Evolutionary conservation across 208 protist genomes (phyloP).

Genomic region (Leishmania major): DNA sequence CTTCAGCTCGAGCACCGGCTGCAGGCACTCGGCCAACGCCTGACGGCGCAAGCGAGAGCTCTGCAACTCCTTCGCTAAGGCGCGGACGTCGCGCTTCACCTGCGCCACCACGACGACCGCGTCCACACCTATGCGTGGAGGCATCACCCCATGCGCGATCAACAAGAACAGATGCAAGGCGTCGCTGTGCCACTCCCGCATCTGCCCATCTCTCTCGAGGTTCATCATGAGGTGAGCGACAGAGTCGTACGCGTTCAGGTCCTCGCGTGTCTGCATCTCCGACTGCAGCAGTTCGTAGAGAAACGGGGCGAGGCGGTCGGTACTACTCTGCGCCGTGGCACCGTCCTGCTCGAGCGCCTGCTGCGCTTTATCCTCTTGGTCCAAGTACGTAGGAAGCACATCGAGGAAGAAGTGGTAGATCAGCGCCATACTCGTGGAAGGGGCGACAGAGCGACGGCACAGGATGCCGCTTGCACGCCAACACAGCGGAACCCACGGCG

Average conservation of each 20-base stretch:
- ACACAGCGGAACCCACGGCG: conserved; percentile 43
- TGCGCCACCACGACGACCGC: conserved; percentile 63
- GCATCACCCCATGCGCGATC: conserved; percentile 53
- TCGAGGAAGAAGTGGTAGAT: conserved; percentile 76
- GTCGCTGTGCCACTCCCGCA: conserved; percentile 34
- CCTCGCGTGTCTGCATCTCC: conserved; percentile 20
- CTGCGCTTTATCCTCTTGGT: conserved; percentile 25
- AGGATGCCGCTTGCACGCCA: conserved; percentile 60
- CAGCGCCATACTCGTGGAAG: conserved; percentile 31
- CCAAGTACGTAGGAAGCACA: conserved; percentile 55
- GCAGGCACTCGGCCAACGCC: conserved; percentile 66
- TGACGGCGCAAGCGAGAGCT: conserved; percentile 64
- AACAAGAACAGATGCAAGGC: conserved; percentile 54
- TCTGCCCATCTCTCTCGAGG: conserved; percentile 44
- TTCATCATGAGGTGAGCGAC: conserved; percentile 73
- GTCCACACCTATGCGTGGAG: conserved; percentile 74
- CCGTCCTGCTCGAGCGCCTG: not conserved
- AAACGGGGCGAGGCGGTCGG: conserved; percentile 10
- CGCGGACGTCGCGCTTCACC: conserved; percentile 58
- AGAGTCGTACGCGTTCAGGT: conserved; percentile 33
- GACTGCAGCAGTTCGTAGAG: conserved; percentile 28
- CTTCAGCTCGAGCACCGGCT: conserved; percentile 72
- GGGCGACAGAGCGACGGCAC: conserved; percentile 38
- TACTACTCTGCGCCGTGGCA: not conserved
- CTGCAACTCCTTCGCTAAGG: conserved; percentile 60